Evolutionary conservation across 257 asterid species (phyloP), one percentile per base, ranked within the genome.

Genomic region (Solanum pinnatisectum): DNA sequence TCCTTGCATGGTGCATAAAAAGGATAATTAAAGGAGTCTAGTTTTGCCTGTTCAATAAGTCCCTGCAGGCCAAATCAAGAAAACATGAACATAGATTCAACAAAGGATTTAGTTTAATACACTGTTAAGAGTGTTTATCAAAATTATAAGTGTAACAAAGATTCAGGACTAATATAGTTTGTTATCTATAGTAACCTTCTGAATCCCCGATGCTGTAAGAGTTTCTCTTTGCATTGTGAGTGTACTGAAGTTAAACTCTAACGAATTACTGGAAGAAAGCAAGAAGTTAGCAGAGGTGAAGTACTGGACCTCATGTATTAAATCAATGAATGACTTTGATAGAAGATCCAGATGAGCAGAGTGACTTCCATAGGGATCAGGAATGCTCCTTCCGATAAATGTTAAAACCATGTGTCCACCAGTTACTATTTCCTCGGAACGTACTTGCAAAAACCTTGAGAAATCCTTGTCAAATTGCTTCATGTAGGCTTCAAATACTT

Each of bases 371-470:
- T 30, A 44, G 65, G 25, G 65, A 44, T 8, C 60, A 79, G 84
- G 65, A 79, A 72, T 56, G 11, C 90, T 73, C 85, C 92, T 86
- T 25, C 91, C 90, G 0, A 56, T 0, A 30, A 93, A 30, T 11
- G 89, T 85, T 33, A 92, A 11, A 22, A 91, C 84, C 92, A 92
- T 88, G 60, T 86, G 84, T 70, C 93, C 93, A 23, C 90, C 89
- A 23, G 52, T 23, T 40, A 88, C 46, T 22, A 92, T 73, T 87
- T 92, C 94, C 16, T 82, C 88, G 1, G 88, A 88, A 10, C 94
- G 87, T 14, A n/a, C 13, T 8, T 82, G 84, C 9, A 91, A 67
- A 65, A 93, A 91, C 40, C 44, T 71, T 15, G 87, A 79, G n/a
- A 92, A 90, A 52, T 91, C 93, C 16, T 52, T 89, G 22, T 78